Conservation (phyloP, 108 stramenopile genomes). For the Mayamaea pseudoterrestris region DNA sequence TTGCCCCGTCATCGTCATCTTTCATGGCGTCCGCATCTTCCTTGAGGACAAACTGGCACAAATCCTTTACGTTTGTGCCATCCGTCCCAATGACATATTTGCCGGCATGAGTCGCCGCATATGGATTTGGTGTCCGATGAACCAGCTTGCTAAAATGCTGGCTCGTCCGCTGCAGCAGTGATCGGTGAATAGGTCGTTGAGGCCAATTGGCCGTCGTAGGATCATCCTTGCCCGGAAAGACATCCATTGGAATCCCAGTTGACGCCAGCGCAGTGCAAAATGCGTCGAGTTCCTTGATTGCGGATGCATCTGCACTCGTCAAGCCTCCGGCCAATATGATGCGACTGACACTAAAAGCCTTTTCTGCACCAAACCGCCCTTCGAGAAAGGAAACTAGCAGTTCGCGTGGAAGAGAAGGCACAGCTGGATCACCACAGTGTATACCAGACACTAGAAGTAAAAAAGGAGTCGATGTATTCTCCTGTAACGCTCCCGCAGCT, state of each 20-base stretch:
- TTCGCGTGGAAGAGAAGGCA: conserved; percentile 49
- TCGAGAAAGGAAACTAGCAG: conserved; percentile 64
- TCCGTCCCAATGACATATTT: conserved; percentile 53
- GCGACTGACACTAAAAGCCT: conserved; percentile 33
- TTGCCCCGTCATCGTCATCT: conserved; percentile 8
- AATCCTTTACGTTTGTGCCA: conserved; percentile 60
- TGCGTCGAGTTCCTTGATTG: conserved; percentile 46
- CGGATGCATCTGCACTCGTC: conserved; percentile 9
- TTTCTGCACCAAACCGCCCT: conserved; percentile 31
- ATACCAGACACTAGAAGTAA: conserved; percentile 63
- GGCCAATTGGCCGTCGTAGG: conserved; percentile 85
- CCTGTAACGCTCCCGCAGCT: too few relatives aligned
- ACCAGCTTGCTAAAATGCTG: conserved; percentile 25
- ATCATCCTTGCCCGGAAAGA: conserved; percentile 65
- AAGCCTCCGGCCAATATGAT: conserved; percentile 63
- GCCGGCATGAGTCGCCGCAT: conserved; percentile 23
- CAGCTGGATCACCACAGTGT: conserved; percentile 41
- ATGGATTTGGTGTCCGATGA: conserved; percentile 65
- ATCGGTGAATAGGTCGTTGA: conserved; percentile 66
- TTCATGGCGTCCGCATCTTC: conserved; percentile 6
- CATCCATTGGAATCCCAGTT: conserved; percentile 58
- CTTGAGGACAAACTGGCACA: conserved; percentile 12
- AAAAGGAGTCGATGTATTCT: conserved; percentile 9
- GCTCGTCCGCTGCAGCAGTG: conserved; percentile 38
- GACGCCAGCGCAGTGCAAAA: conserved; percentile 38